These are phyloP conservation scores for Neofusicoccum laricinum DNA, from an alignment of 2,329 filamentous ascomycete genomes.

Conservation along the genomic window DNA sequence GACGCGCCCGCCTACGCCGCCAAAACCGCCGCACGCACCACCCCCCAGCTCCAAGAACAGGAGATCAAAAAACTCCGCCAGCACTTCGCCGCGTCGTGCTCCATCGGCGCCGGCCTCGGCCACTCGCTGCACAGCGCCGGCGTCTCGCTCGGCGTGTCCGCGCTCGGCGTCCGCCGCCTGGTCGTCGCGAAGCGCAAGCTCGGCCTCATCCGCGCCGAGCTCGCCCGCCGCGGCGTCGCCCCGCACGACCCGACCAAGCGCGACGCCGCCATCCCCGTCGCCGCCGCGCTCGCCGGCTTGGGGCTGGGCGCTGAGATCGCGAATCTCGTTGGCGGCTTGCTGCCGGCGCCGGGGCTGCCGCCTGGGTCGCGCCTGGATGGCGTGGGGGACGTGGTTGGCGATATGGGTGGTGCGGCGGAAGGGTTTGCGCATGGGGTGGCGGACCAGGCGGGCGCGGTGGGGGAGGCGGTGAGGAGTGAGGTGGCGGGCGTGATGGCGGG, in stretches of 20 bases:
- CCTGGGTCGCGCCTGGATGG: not conserved
- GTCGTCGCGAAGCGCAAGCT: not conserved
- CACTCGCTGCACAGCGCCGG: not conserved
- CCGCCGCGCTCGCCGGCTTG: not conserved
- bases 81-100: conserved; percentile 1
- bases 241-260: not conserved
- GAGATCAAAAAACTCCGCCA: not conserved
- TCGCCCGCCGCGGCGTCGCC: not conserved
- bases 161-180: not conserved
- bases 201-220: not conserved
- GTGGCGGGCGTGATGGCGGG: not conserved
- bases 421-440: not conserved
- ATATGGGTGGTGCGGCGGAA: not conserved
- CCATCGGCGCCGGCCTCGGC: not conserved
- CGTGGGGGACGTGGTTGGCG: not conserved
- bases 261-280: conserved; percentile 1
- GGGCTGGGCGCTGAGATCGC: not conserved
- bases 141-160: conserved; percentile 1
- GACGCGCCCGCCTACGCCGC: not conserved
- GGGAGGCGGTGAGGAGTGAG: not conserved
- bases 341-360: not conserved
- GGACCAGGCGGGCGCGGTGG: not conserved
- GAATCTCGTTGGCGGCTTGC: not conserved
- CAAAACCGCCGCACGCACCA: not conserved
- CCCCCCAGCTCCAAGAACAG: not conserved